Conservation (phyloP, 2,329 filamentous ascomycete genomes). For the Clonostachys chloroleuca region DNA sequence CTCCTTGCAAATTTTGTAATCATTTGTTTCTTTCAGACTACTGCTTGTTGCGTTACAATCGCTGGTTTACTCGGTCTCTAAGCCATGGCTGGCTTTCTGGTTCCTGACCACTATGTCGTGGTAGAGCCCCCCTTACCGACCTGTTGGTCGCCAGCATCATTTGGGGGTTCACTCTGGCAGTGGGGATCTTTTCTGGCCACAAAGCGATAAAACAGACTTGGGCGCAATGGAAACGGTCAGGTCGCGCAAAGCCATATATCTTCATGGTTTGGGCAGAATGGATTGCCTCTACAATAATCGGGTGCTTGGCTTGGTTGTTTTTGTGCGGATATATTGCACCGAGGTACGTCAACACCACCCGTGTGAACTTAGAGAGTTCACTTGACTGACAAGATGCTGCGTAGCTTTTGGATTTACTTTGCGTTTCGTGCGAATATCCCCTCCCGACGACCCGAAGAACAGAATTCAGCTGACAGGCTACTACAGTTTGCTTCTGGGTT, state of each 20-base stretch:
- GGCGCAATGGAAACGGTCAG: constrained; percentile 19
- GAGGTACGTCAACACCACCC: not conserved
- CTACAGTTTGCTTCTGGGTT: constrained; percentile 19
- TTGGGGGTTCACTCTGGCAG: constrained; percentile 28
- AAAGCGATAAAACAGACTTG: constrained; percentile 26
- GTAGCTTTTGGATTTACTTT: not conserved
- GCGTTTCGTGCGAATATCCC: not conserved
- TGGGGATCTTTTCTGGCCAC: constrained; percentile 23
- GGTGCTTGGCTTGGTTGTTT: constrained; percentile 27
- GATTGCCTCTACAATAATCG: constrained; percentile 22
- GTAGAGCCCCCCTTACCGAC: constrained; percentile 15
- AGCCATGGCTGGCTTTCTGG: not conserved
- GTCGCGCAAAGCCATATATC: constrained; percentile 26
- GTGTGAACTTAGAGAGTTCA: not conserved
- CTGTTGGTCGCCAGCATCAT: constrained; percentile 26
- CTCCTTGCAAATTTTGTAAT: no score
- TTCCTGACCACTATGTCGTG: not conserved
- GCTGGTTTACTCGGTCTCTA: no score
- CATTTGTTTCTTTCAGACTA: no score
- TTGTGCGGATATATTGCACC: constrained; percentile 18
- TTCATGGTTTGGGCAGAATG: constrained; percentile 34
- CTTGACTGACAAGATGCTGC: not conserved
- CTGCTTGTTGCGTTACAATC: no score
- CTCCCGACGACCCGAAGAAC: no score
- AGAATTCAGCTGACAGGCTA: no score